Base-by-base conservation (phyloP, 73 alveolate genomes). In the Stentor coeruleus region DNA sequence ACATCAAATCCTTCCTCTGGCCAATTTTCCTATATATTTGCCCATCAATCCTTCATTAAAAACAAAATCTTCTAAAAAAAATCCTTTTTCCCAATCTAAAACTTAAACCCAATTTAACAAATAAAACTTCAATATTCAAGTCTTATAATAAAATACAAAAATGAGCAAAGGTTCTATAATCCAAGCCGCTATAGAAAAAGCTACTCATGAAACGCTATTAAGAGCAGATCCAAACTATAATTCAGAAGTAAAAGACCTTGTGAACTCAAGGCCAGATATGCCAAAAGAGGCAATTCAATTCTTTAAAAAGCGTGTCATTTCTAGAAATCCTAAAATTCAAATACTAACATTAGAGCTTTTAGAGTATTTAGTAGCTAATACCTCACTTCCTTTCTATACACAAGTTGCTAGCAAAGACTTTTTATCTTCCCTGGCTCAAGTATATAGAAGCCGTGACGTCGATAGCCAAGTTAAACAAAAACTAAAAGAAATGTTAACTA, bases 331-430 rank as follows among this genome's bases (percentile, higher is more conserved):
- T 1, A 86, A 40, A 58, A 83, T 82, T 41, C 86, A 80, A 76
- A 89, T 89, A 84, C 84, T 89, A 28, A 81, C 95, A 3, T 86
- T 89, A 35, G 91, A 79, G 82, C 77, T 89, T 14, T 39, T 89
- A 20, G 95, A 89, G 20, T 39, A 42, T 55, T 59, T 85, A 28
- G 88, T 89, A 89, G 59, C 49, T 15, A 15, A 73, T 14, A 77
- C 90, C 33, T 85, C 89, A 3, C 59, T 60, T 40, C 93, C 95
- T 35, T 86, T 89, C 77, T 92, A 89, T 73, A 76, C 81, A 2
- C 79, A 89, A 74, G 76, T 89, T 2, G 95, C 93, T 30, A 57
- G 92, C 6, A 91, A 89, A 83, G 94, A 90, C 59, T 92, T 94
- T 87, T 90, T 89, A 90, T 83, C 82, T 49, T 85, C 86, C 41